Conservation (phyloP, 176 grass and related monocot species). For the Urochloa ruziziensis region DNA sequence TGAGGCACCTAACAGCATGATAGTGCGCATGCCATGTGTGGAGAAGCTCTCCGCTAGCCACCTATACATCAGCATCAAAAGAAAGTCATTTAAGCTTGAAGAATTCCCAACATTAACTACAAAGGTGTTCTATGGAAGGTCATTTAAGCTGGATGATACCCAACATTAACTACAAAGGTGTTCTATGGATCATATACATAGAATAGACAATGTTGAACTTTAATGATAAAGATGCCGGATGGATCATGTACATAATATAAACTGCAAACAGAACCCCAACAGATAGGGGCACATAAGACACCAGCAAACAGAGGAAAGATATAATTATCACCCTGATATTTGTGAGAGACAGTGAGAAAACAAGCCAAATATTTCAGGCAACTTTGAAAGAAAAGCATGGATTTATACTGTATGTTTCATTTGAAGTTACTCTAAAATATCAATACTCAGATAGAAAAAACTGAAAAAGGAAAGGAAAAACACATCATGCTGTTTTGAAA, state of each 20-base stretch:
- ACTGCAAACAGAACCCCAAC: conserved; percentile 18
- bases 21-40: conserved; percentile 78
- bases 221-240: background rate
- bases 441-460: background rate
- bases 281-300: background rate
- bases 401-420: background rate
- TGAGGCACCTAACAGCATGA: conserved; percentile 76
- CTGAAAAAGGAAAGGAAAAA: background rate
- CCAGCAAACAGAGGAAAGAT: background rate
- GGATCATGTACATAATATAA: background rate
- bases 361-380: background rate
- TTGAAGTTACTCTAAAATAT: background rate
- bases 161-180: background rate
- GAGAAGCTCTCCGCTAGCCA: conserved; percentile 74
- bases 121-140: background rate
- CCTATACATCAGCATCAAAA: conserved; percentile 38
- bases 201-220: background rate
- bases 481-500: background rate
- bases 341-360: background rate
- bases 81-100: background rate
- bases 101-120: background rate
- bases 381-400: background rate
- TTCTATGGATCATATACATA: background rate
- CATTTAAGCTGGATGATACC: background rate
- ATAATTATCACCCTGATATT: background rate